A percentile compares a stretch with the other conserved stretches of the same genome.
Evolutionary conservation across 75 land plant genomes (phyloP).

Genomic region (Larix kaempferi): DNA sequence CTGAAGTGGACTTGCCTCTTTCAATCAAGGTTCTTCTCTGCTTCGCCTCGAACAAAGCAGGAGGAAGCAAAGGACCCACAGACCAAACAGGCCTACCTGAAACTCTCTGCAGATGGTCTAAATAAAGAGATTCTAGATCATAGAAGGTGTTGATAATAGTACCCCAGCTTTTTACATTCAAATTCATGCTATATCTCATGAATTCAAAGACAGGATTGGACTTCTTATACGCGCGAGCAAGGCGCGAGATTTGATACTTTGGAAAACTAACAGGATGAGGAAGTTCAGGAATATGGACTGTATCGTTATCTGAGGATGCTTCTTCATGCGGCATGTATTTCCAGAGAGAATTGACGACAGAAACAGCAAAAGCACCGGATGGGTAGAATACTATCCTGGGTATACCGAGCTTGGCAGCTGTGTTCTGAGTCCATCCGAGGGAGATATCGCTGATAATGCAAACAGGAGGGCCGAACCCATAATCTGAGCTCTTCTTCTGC

Average conservation of each 20-base stretch:
- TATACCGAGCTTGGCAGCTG: not conserved
- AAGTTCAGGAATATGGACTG: slow-evolving; percentile 7
- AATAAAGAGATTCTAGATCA: slow-evolving; percentile 23
- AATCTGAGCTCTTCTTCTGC: not conserved
- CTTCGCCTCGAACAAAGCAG: not conserved
- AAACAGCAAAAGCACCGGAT: slow-evolving; percentile 20
- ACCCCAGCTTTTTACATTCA: slow-evolving; percentile 34
- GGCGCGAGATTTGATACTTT: slow-evolving; percentile 25
- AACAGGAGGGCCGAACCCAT: slow-evolving; percentile 9
- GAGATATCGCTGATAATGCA: not conserved
- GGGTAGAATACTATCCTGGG: slow-evolving; percentile 38
- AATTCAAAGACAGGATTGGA: slow-evolving; percentile 25
- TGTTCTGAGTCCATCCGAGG: not conserved
- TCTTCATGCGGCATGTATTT: slow-evolving; percentile 13
- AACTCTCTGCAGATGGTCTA: slow-evolving; percentile 13
- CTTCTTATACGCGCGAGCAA: slow-evolving; percentile 10
- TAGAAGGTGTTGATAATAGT: slow-evolving; percentile 28
- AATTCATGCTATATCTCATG: slow-evolving; percentile 9
- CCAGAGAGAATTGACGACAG: slow-evolving; percentile 8
- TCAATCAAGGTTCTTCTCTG: not conserved
- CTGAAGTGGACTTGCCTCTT: not conserved
- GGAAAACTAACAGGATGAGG: slow-evolving; percentile 8
- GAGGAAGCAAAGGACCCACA: slow-evolving; percentile 28
- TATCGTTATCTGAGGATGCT: slow-evolving; percentile 11
- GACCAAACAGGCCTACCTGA: slow-evolving; percentile 30